Base-by-base conservation (phyloP, 441 rosid species). In the Pelargonium australe region DNA sequence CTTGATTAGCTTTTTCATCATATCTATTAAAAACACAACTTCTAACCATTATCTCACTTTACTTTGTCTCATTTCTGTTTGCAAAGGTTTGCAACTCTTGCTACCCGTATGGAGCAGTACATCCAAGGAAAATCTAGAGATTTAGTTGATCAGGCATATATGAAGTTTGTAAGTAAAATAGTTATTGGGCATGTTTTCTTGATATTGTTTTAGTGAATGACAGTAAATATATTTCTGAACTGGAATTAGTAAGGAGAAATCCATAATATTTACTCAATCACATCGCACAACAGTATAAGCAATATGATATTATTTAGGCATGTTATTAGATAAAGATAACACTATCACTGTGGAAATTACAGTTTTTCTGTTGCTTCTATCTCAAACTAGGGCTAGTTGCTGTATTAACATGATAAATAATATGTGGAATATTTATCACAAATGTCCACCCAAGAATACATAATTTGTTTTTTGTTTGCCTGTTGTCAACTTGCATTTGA, bases 101-200 rank as follows among this genome's bases (percentile, higher is more conserved):
- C 99, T 63, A 90, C 98, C 69, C 98, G 98, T 41, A 95, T 95
- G 98, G 99, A 95, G 82, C 99, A 92, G 80, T 95, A 92, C 85
- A 92, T 95, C 75, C 98, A 88, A 73, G 99, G 98, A 40, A 97
- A 95, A 80, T 95, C 99, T 44, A 88, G 98, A 85, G 98, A 92
- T 82, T 81, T 95, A 81, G 98, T 92, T 83, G 99, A 95, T 85
- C 98, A 95, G 77, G 98, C 98, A 43, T 92, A 95, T 76, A 86
- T 87, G 51, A 95, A 95, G 87, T 89, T 95, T 71, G 99, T 95
- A 75, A 86, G 98, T 85, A 44, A 20, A 9, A 2, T 9, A 43
- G 1, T 44, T 60, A 9, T 23, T 20, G 63, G 28, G 25, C 12
- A 9, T 16, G 23, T 3, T 55, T 20, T 55, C 12, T 53, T 14